These are phyloP conservation scores for Chrysopogon serrulatus DNA, from an alignment of 176 grass and related monocot genomes.

Conservation along the genomic window DNA sequence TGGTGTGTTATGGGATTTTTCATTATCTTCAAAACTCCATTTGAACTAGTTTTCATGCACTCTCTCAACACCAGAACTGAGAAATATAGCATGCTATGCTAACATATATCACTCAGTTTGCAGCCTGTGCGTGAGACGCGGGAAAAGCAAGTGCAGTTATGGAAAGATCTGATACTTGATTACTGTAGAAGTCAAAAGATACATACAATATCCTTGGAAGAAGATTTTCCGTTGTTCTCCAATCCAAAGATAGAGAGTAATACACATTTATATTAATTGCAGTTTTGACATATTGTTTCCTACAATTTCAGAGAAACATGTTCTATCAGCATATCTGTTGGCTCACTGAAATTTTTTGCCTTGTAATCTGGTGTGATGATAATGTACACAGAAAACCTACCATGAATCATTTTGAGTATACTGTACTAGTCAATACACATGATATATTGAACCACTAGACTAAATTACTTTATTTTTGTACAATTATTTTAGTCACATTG, in stretches of 20 bases:
- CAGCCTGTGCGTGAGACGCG: constrained; percentile 84
- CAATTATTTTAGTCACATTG: background rate
- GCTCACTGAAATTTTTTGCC: background rate
- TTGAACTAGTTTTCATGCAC: background rate
- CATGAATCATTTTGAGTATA: background rate
- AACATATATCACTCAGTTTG: constrained; percentile 52
- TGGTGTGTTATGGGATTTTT: constrained; percentile 16
- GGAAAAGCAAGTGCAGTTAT: constrained; percentile 92
- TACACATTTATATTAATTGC: constrained; percentile 9
- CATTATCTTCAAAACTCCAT: background rate
- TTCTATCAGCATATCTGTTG: background rate
- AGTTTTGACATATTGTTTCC: background rate
- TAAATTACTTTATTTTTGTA: background rate
- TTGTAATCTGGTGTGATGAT: background rate
- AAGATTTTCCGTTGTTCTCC: constrained; percentile 85
- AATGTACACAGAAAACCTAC: background rate
- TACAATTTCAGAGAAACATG: background rate
- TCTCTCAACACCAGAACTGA: background rate
- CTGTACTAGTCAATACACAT: background rate
- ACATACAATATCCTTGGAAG: constrained; percentile 75
- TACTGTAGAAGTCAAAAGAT: constrained; percentile 89
- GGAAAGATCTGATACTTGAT: constrained; percentile 93
- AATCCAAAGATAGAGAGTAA: constrained; percentile 92
- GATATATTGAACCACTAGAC: background rate
- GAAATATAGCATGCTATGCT: constrained; percentile 7